A percentile compares a stretch with the other conserved stretches of the same genome.
These are phyloP conservation scores for Plasmopara halstedii DNA, from an alignment of 352 stramenopile species.

Conservation along the genomic window DNA sequence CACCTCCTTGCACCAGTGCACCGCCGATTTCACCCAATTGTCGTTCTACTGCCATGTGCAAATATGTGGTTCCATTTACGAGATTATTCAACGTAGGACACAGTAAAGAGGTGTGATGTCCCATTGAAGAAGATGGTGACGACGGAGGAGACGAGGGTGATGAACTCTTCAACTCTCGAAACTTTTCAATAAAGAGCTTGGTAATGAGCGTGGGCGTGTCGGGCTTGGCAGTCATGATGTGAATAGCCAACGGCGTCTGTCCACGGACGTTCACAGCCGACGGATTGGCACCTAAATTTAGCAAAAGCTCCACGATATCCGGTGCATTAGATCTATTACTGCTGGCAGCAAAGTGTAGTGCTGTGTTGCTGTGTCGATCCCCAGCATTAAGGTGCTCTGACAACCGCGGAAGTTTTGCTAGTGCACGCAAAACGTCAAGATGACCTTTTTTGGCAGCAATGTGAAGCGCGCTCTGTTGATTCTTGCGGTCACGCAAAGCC, in stretches of 20 bases:
- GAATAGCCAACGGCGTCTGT: slow-evolving; percentile 77
- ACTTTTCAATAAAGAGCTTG: slow-evolving; percentile 44
- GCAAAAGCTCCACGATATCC: slow-evolving; percentile 64
- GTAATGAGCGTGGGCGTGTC: slow-evolving; percentile 50
- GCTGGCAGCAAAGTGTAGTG: slow-evolving; percentile 75
- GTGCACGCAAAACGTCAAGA: slow-evolving; percentile 65
- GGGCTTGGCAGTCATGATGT: slow-evolving; percentile 66
- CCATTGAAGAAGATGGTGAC: slow-evolving; percentile 15
- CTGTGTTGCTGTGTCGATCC: slow-evolving; percentile 73
- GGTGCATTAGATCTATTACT: slow-evolving; percentile 42
- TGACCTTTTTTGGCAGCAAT: slow-evolving; percentile 80
- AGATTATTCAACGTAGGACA: slow-evolving; percentile 51
- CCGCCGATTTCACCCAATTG: slow-evolving; percentile 56
- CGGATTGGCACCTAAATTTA: slow-evolving; percentile 54
- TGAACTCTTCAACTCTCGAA: slow-evolving; percentile 18
- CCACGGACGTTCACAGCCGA: slow-evolving; percentile 67
- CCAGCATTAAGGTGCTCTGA: slow-evolving; percentile 67
- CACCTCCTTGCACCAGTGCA: slow-evolving; percentile 57
- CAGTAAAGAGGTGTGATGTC: slow-evolving; percentile 1
- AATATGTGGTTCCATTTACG: slow-evolving; percentile 70
- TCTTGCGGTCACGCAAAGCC: slow-evolving; percentile 72
- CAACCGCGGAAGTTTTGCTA: slow-evolving; percentile 68
- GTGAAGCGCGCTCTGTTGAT: slow-evolving; percentile 79
- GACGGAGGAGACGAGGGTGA: slow-evolving; percentile 8
- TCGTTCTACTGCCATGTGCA: slow-evolving; percentile 76